These are phyloP conservation scores for Boletus subluridellus DNA, from an alignment of 1,284 basidiomycete species.

Conservation along the genomic window DNA sequence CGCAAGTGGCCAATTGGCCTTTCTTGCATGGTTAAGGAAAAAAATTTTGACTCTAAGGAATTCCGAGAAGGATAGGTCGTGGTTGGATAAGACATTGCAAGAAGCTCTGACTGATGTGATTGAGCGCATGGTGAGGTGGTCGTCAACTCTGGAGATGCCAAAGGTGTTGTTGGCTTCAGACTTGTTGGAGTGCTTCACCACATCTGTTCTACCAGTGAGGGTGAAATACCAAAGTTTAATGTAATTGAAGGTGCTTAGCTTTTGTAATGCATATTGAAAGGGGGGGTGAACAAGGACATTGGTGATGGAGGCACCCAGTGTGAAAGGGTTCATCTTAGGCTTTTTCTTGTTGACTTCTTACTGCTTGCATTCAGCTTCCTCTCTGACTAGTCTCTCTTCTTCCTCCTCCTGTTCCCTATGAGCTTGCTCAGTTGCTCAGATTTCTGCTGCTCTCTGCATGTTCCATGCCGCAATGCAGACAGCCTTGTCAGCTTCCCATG, in stretches of 20 bases:
- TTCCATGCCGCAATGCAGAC: not conserved
- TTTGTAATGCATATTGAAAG: constrained; percentile 22
- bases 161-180: not conserved
- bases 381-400: not conserved
- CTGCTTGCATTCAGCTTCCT: not conserved
- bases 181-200: not conserved
- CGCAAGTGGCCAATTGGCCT: too few relatives aligned
- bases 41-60: not conserved
- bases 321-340: not conserved
- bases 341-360: too few relatives aligned
- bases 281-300: not conserved
- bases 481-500: not conserved
- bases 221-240: constrained; percentile 29
- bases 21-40: too few relatives aligned
- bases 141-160: not conserved
- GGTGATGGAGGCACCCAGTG: fast-evolving
- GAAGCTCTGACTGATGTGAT: not conserved
- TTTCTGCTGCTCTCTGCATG: fast-evolving
- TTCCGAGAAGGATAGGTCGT: not conserved
- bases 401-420: not conserved
- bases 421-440: not conserved
- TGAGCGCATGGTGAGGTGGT: not conserved
- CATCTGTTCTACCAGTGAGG: constrained; percentile 7
- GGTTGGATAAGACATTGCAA: not conserved
- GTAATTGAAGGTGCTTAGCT: constrained; percentile 1